These are phyloP conservation scores for Acorus gramineus DNA, from an alignment of 106 monocot genomes.

Conservation along the genomic window DNA sequence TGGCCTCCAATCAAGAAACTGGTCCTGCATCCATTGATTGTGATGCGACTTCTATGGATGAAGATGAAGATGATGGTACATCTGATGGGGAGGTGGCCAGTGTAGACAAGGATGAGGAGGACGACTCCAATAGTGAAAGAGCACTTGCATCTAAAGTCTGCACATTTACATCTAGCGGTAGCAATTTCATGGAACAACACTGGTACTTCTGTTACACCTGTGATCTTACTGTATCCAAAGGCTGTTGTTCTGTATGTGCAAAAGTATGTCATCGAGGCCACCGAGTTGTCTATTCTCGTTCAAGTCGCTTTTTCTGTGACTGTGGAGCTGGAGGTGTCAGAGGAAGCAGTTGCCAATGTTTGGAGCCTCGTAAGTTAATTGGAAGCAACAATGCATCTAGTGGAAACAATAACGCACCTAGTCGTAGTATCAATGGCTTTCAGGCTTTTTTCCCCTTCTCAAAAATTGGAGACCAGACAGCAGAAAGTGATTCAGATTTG, in stretches of 20 bases:
- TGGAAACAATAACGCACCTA: not conserved
- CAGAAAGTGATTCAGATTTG: conserved; percentile 84
- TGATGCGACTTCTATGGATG: conserved; percentile 85
- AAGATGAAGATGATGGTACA: conserved; percentile 97
- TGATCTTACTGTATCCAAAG: conserved; percentile 92
- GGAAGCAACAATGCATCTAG: conserved; percentile 20
- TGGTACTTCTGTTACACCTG: conserved; percentile 99
- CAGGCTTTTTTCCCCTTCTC: conserved; percentile 51
- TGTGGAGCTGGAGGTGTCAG: conserved; percentile 98
- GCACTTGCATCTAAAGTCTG: conserved; percentile 90
- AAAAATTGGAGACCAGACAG: conserved; percentile 48
- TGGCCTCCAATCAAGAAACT: conserved; percentile 41
- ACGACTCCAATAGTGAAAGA: conserved; percentile 75
- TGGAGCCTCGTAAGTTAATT: conserved; percentile 78
- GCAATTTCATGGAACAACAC: conserved; percentile 98
- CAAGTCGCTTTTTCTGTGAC: conserved; percentile 97
- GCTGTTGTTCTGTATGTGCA: conserved; percentile 95
- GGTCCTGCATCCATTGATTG: conserved; percentile 53
- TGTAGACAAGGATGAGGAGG: conserved; percentile 86
- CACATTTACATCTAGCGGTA: conserved; percentile 98
- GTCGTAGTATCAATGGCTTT: conserved; percentile 29
- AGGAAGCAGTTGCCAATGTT: conserved; percentile 84
- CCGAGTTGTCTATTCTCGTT: conserved; percentile 95
- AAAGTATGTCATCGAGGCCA: conserved; percentile 96
- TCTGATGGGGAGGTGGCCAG: conserved; percentile 93